Conservation (phyloP, 75 land plant species). For the Picea glauca region DNA sequence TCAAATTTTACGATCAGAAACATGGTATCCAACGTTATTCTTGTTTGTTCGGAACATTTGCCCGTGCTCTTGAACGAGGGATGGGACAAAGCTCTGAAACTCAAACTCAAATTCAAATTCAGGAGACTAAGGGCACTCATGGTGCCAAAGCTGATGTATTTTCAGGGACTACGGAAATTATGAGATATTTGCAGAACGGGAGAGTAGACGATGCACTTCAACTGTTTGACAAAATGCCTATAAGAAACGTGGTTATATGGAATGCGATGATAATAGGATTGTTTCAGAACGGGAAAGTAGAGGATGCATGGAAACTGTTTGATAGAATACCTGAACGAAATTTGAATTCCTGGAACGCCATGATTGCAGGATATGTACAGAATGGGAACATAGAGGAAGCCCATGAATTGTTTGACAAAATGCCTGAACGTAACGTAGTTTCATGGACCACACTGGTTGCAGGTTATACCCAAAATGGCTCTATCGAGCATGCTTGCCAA, state of each 20-base stretch:
- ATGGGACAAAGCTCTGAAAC: too few relatives aligned
- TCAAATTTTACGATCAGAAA: too few relatives aligned
- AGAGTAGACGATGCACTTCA: too few relatives aligned
- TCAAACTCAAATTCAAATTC: too few relatives aligned
- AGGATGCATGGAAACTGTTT: slow-evolving; percentile 26
- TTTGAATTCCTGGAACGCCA: slow-evolving; percentile 30
- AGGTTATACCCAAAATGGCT: slow-evolving; percentile 15
- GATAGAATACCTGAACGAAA: slow-evolving; percentile 10
- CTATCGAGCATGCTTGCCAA: slow-evolving; percentile 30
- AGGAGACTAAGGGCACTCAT: too few relatives aligned
- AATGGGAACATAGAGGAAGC: slow-evolving; percentile 27
- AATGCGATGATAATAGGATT: slow-evolving; percentile 54
- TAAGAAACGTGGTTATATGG: slow-evolving; percentile 50
- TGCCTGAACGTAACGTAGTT: slow-evolving; percentile 30
- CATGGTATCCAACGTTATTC: too few relatives aligned
- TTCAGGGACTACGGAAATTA: too few relatives aligned
- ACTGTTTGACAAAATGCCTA: slow-evolving; percentile 27
- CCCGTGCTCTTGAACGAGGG: too few relatives aligned
- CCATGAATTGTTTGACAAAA: slow-evolving; percentile 24
- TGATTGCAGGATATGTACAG: slow-evolving; percentile 28
- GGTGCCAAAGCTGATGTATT: too few relatives aligned
- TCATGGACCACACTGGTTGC: slow-evolving; percentile 32
- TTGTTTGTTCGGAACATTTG: too few relatives aligned
- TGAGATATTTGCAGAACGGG: too few relatives aligned
- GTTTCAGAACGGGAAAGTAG: slow-evolving; percentile 28